Conservation (phyloP, 371 early-diverging fungal genomes). For the Saksenaea vasiformis region DNA sequence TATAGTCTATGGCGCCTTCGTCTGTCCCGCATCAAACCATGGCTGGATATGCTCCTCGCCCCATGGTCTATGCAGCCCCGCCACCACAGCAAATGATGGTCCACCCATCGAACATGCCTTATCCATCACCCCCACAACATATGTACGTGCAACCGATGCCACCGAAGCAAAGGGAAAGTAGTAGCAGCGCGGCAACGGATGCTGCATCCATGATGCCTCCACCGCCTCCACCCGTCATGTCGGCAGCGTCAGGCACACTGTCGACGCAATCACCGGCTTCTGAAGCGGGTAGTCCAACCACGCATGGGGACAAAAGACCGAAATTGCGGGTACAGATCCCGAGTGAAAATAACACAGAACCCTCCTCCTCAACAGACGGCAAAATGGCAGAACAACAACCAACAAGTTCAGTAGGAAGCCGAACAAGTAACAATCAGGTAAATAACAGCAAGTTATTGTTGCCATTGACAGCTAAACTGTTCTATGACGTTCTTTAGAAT, state of each 20-base stretch:
- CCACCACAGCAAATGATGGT: slow-evolving; percentile 14
- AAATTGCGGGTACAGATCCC: slow-evolving; percentile 53
- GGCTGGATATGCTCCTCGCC: slow-evolving; percentile 7
- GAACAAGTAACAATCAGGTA: not conserved
- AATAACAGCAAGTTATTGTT: not conserved
- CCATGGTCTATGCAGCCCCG: slow-evolving; percentile 8
- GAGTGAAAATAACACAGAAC: slow-evolving; percentile 13
- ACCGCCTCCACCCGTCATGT: slow-evolving; percentile 11
- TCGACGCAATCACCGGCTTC: not conserved
- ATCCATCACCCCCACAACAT: slow-evolving; percentile 26
- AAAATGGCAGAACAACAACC: slow-evolving; percentile 10
- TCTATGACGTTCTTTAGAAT: slow-evolving; percentile 4
- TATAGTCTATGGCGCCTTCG: not conserved
- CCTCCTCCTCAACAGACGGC: slow-evolving; percentile 1
- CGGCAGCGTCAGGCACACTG: slow-evolving; percentile 5
- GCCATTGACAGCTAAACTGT: not conserved
- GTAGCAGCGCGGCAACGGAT: slow-evolving; percentile 2
- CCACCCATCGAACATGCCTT: slow-evolving; percentile 18
- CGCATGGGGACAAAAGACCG: slow-evolving; percentile 31
- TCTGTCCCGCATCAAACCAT: slow-evolving; percentile 9
- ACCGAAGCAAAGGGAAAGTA: not conserved
- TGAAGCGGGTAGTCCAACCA: slow-evolving; percentile 5
- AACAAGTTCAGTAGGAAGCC: slow-evolving; percentile 2
- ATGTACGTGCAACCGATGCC: not conserved
- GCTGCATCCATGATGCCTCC: not conserved